A percentile compares a stretch with the other conserved stretches of the same genome.
These are phyloP conservation scores for Guadua angustifolia DNA, from an alignment of 176 grass and related monocot species.

Conservation along the genomic window DNA sequence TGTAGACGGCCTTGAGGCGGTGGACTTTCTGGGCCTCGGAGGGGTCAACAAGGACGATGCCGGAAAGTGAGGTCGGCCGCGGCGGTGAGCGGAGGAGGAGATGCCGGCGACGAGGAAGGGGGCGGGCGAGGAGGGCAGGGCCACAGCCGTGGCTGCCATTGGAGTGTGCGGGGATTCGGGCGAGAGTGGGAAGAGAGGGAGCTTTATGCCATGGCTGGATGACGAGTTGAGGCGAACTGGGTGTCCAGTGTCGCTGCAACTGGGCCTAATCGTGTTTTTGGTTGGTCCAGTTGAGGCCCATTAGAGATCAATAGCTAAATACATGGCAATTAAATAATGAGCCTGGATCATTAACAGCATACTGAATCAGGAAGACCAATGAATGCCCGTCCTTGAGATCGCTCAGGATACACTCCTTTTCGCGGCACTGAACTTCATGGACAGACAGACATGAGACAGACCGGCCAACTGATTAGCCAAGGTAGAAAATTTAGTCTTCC, in stretches of 20 bases:
- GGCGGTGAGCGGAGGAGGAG: constrained; percentile 6
- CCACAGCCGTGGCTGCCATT: constrained; percentile 66
- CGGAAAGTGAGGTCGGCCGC: constrained; percentile 49
- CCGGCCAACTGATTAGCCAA: too few relatives aligned
- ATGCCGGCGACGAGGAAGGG: constrained; percentile 24
- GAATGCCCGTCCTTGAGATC: not conserved
- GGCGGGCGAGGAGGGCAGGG: constrained; percentile 43
- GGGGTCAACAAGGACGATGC: constrained; percentile 79
- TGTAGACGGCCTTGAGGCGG: constrained; percentile 68
- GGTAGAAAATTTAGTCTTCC: too few relatives aligned
- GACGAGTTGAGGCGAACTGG: constrained; percentile 36
- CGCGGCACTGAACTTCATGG: too few relatives aligned
- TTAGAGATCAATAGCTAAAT: too few relatives aligned
- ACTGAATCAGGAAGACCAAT: too few relatives aligned
- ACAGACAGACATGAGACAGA: too few relatives aligned
- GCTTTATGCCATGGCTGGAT: constrained; percentile 39
- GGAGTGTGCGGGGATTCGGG: constrained; percentile 32
- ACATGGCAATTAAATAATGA: too few relatives aligned
- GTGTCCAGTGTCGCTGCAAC: not conserved
- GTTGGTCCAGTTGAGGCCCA: not conserved
- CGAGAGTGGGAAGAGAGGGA: not conserved
- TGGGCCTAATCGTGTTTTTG: not conserved
- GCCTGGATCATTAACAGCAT: too few relatives aligned
- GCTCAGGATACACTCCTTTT: too few relatives aligned
- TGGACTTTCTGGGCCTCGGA: constrained; percentile 66